Percentiles rank a stretch among this genome's conserved stretches.
Conservation (phyloP, 2,329 filamentous ascomycete genomes). For the Diaporthe sp. region DNA sequence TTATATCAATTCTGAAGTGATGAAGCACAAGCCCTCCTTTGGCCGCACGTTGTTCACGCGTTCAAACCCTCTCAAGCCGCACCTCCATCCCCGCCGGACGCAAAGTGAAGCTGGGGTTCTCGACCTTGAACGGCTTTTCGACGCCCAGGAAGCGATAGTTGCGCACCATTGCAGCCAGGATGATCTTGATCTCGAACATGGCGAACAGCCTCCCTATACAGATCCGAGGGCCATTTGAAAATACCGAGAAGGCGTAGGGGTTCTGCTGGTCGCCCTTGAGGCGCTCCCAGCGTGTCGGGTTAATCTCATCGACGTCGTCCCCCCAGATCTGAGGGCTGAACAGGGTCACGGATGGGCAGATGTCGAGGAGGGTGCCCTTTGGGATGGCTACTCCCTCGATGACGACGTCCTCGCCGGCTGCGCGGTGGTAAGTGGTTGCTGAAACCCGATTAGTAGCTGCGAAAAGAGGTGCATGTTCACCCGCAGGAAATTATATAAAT, state of each 20-base stretch:
- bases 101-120: conserved; percentile 31
- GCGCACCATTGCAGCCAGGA: conserved; percentile 51
- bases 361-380: conserved; percentile 46
- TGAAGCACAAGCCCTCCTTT: neutral
- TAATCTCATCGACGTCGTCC: conserved; percentile 44
- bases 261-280: conserved; percentile 45
- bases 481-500: no score
- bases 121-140: conserved; percentile 33
- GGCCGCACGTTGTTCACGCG: no score
- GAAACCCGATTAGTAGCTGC: neutral
- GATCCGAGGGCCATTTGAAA: conserved; percentile 54
- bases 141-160: conserved; percentile 49
- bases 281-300: conserved; percentile 46
- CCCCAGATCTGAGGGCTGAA: conserved; percentile 47
- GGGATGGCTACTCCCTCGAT: conserved; percentile 46
- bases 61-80: neutral
- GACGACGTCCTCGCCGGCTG: conserved; percentile 42
- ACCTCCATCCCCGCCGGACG: conserved; percentile 17
- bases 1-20: no score
- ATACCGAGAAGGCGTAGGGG: conserved; percentile 53
- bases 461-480: neutral
- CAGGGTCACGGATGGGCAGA: conserved; percentile 43
- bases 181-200: conserved; percentile 55
- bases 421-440: conserved; percentile 35
- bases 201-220: conserved; percentile 56